Evolutionary conservation across 2,329 filamentous ascomycete genomes (phyloP).

Genomic region (Thyridium curvatum): DNA sequence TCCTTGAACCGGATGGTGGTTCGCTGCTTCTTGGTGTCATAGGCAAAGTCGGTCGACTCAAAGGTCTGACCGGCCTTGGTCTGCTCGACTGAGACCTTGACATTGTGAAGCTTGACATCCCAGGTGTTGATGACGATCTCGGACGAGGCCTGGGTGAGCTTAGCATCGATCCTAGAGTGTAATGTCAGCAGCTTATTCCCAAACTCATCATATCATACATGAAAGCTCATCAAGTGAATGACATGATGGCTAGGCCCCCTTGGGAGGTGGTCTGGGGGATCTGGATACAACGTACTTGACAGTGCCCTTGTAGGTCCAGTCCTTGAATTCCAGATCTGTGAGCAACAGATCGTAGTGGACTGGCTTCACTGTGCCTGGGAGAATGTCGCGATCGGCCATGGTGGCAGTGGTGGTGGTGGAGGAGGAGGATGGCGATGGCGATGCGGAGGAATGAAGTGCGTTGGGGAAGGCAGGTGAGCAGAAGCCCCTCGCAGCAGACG

Average conservation of each 20-base stretch:
- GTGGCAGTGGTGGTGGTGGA: constrained; percentile 8
- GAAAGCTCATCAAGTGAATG: no score
- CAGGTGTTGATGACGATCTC: constrained; percentile 80
- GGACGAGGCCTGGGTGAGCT: constrained; percentile 64
- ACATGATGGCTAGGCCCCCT: no score
- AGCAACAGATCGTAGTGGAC: constrained; percentile 81
- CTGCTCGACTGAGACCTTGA: constrained; percentile 53
- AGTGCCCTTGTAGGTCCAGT: constrained; percentile 74
- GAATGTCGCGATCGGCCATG: constrained; percentile 56
- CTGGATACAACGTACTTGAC: constrained; percentile 47
- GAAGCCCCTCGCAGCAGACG: no score
- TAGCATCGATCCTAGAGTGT: constrained; percentile 59
- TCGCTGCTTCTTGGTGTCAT: constrained; percentile 79
- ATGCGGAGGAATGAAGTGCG: no score
- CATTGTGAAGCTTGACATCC: constrained; percentile 68
- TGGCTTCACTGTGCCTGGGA: constrained; percentile 66
- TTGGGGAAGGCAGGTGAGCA: no score
- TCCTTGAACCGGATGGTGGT: constrained; percentile 69
- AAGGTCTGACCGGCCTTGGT: constrained; percentile 50
- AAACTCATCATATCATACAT: neutral
- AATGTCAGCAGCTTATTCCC: constrained; percentile 1
- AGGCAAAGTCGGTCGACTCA: constrained; percentile 63
- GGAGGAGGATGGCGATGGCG: no score
- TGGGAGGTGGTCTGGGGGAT: no score
- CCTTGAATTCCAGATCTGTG: constrained; percentile 69